Evolutionary conservation across 2,329 filamentous ascomycete genomes (phyloP), one percentile per base, ranked within the genome.

Genomic region (Pseudogymnoascus sp.): DNA sequence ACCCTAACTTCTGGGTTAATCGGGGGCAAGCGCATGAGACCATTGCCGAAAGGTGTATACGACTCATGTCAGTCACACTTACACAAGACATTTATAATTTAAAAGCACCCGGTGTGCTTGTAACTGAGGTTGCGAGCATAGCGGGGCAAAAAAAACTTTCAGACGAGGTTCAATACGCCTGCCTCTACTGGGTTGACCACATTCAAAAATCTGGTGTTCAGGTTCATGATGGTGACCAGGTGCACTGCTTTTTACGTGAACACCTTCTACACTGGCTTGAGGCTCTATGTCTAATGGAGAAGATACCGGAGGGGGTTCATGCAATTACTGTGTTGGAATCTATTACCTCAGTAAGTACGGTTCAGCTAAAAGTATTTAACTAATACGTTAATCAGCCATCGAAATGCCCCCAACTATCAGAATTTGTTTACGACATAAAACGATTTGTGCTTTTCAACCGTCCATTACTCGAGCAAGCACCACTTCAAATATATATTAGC

Each of bases 11-110:
- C 67, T 69, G 70, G 69, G 67, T 74, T 63, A 65, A 77, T 60
- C 69, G 74, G 66, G 70, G 68, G 64, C 36, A 64, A 13, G 69
- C 68, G 53, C 71, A 78, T 62, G n/a, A 68, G 26, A 66, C 64
- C 19, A 65, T 77, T 28, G 70, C 69, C 8, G 38, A 47, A 60
- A 42, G 61, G 60, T 76, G 73, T 66, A 68, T 76, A 26, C 62
- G 65, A 47, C 40, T 38, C 2, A 70, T 74, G 69, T 72, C 69
- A 40, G 19, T 10, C 10, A 64, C 67, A 35, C 68, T 75, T 13
- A 69, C 64, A 17, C 64, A 69, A 59, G 62, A 75, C 62, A 72
- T 75, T 7, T 75, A 70, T 67, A 33, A 62, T 19, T 38, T 71
- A 19, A 9, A 63, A 10, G 33, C 28, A 2, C 65, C 64, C n/a